phyloP scores from a whole-genome alignment of 371 early-diverging fungal genomes.

The Mortierella sp. region DNA sequence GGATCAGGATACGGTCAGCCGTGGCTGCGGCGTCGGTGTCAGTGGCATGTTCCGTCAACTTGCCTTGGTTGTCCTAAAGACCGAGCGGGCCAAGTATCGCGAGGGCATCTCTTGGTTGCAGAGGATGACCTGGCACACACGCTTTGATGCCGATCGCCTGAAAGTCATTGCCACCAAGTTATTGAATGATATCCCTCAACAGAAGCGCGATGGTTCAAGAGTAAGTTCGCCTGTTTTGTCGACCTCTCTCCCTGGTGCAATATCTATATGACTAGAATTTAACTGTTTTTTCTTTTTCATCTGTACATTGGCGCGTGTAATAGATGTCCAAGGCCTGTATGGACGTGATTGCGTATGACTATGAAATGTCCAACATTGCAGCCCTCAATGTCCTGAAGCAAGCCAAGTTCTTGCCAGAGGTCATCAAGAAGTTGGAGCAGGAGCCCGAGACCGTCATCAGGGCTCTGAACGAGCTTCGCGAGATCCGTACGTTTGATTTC shows the following conservation, averaged over 20 bases:
- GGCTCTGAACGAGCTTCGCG: slow-evolving; percentile 66
- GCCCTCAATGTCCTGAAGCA: slow-evolving; percentile 66
- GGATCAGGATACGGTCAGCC: slow-evolving; percentile 68
- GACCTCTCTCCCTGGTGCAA: too few relatives aligned
- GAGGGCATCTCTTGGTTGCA: slow-evolving; percentile 69
- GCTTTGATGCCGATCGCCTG: slow-evolving; percentile 68
- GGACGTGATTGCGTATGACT: slow-evolving; percentile 61
- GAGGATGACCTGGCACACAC: slow-evolving; percentile 72
- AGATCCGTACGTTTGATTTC: slow-evolving; percentile 59
- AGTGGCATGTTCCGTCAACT: slow-evolving; percentile 62
- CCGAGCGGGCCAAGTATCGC: slow-evolving; percentile 63
- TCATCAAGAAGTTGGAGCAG: slow-evolving; percentile 62
- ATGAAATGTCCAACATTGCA: slow-evolving; percentile 63
- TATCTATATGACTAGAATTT: too few relatives aligned
- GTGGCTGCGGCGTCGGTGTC: slow-evolving; percentile 63
- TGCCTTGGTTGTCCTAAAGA: slow-evolving; percentile 63
- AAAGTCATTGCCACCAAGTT: slow-evolving; percentile 70
- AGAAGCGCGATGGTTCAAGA: slow-evolving; percentile 70
- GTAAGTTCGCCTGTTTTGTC: too few relatives aligned
- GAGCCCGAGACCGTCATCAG: slow-evolving; percentile 61
- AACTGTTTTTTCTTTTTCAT: too few relatives aligned
- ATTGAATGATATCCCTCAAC: slow-evolving; percentile 71
- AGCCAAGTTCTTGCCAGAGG: slow-evolving; percentile 63
- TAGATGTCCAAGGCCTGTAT: slow-evolving; percentile 69
- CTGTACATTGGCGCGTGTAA: not conserved